Evolutionary conservation across 202 grass and related monocot genomes (phyloP).

Genomic region (Brachypodium distachyon): DNA sequence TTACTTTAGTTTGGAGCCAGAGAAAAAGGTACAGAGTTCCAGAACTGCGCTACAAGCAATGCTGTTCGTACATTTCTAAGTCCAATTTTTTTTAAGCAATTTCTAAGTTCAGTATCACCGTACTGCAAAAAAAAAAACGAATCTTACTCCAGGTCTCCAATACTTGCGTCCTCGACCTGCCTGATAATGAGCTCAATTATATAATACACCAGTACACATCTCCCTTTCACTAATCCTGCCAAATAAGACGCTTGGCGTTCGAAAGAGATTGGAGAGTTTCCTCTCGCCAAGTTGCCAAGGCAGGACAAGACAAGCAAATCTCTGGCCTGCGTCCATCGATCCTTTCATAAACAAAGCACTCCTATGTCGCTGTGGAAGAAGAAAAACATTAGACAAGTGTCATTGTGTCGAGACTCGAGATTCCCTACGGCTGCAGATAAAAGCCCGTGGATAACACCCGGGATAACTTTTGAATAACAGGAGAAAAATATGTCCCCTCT

Average conservation of each 20-base stretch:
- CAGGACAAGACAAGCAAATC: neutral
- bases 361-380: neutral
- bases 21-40: too few species aligned
- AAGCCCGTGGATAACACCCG: neutral
- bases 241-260: neutral
- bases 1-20: neutral
- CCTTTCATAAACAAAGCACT: neutral
- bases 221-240: neutral
- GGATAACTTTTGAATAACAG: neutral
- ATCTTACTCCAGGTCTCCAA: too few species aligned
- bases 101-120: too few species aligned
- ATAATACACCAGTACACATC: neutral
- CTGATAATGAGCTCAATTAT: too few species aligned
- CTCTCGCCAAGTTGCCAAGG: neutral
- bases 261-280: conserved; percentile 6
- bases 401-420: neutral
- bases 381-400: neutral
- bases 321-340: neutral
- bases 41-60: too few species aligned
- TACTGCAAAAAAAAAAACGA: too few species aligned
- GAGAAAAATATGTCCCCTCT: neutral
- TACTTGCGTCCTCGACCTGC: too few species aligned
- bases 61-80: too few species aligned
- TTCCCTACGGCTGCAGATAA: neutral
- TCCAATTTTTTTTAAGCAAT: too few species aligned